Evolutionary conservation across 768 basidiomycete species (phyloP).

Genomic region (Suillus weaverae): DNA sequence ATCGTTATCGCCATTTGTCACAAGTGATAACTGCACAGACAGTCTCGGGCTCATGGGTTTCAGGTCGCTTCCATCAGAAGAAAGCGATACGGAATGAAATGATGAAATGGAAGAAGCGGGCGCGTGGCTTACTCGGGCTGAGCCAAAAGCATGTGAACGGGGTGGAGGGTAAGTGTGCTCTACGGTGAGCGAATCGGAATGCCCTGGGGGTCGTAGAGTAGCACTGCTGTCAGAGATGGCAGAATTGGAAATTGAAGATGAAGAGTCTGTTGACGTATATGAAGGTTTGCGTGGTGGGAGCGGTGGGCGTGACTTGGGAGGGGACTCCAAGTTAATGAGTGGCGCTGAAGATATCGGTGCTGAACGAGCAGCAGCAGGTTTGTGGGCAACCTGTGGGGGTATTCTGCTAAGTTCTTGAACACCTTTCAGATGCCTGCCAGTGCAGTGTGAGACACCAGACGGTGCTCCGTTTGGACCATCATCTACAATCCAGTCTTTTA

Average conservation of each 20-base stretch:
- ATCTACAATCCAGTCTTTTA: slow-evolving; percentile 73
- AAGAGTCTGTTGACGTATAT: slow-evolving; percentile 43
- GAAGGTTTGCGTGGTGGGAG: slow-evolving; percentile 70
- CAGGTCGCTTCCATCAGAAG: slow-evolving; percentile 51
- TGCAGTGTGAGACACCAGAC: slow-evolving; percentile 14
- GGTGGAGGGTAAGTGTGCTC: slow-evolving; percentile 60
- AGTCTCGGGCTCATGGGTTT: slow-evolving; percentile 15
- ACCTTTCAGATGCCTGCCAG: slow-evolving; percentile 16
- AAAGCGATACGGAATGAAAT: slow-evolving; percentile 81
- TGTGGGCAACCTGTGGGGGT: slow-evolving; percentile 18
- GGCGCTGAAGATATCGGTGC: slow-evolving; percentile 31
- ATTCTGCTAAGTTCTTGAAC: slow-evolving; percentile 25
- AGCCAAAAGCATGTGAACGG: slow-evolving; percentile 37
- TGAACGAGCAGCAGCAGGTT: neutral
- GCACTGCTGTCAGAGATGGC: slow-evolving; percentile 15
- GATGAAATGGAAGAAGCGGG: slow-evolving; percentile 76
- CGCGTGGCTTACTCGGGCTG: slow-evolving; percentile 45
- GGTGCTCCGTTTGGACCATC: slow-evolving; percentile 45
- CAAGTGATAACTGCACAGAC: slow-evolving; percentile 36
- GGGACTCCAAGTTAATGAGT: slow-evolving; percentile 59
- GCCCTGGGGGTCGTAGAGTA: slow-evolving; percentile 32
- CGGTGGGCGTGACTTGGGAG: slow-evolving; percentile 51
- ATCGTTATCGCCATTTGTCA: slow-evolving; percentile 42
- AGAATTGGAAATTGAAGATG: slow-evolving; percentile 30
- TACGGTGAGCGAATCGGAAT: slow-evolving; percentile 51